Conservation (phyloP, 305 asterid species). For the Fraxinus dipetala region DNA sequence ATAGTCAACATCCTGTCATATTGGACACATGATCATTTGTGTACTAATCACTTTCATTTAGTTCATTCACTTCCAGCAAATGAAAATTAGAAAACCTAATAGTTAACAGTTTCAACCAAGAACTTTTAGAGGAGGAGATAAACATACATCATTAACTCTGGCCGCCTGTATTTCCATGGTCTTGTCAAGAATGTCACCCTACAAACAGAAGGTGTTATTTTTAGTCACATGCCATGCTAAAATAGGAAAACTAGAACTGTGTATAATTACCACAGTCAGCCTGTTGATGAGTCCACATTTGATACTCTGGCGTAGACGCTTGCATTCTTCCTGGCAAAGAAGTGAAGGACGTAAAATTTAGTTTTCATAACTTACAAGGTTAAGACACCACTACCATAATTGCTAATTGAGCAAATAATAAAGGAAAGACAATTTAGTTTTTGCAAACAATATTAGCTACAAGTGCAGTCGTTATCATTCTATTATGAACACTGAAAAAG, state of each 20-base stretch:
- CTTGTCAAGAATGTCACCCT: conserved; percentile 99
- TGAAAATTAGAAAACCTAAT: not conserved
- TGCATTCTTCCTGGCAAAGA: conserved; percentile 89
- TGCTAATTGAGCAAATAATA: conserved; percentile 3
- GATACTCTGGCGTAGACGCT: conserved; percentile 96
- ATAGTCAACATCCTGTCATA: not conserved
- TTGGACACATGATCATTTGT: not conserved
- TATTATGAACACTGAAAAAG: not conserved
- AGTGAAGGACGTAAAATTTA: conserved; percentile 2
- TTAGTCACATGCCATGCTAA: conserved; percentile 15
- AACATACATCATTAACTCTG: conserved; percentile 90
- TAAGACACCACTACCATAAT: not conserved
- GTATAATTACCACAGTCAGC: conserved; percentile 80
- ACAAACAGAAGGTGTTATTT: conserved; percentile 26
- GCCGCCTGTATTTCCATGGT: conserved; percentile 85
- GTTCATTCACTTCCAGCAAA: not conserved
- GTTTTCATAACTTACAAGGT: not conserved
- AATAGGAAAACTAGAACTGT: conserved; percentile 10
- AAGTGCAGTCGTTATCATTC: conserved; percentile 5
- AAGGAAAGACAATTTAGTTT: not conserved
- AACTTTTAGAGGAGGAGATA: not conserved
- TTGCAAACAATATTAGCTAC: conserved; percentile 6
- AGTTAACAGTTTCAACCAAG: not conserved
- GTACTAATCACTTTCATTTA: not conserved
- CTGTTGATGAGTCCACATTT: conserved; percentile 88